Evolutionary conservation across 495 filamentous ascomycete genomes (phyloP), one percentile per base, ranked within the genome.

Genomic region (Chaetomidium leptoderma): DNA sequence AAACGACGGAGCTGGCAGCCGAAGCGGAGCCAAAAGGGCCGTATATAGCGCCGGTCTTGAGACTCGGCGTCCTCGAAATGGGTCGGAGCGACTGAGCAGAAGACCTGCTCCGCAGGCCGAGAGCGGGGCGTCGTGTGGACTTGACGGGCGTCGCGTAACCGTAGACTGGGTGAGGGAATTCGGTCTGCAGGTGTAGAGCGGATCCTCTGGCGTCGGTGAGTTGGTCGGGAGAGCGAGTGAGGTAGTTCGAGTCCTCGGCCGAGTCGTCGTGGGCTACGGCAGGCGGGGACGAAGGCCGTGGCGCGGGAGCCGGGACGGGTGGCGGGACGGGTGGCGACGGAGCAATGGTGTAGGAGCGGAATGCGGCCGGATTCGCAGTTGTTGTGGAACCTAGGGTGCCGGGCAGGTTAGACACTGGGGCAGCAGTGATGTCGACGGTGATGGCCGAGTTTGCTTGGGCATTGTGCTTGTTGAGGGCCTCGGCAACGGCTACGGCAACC

Each of bases 31-130:
- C 67, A 19, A 75, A 76, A 52, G 70, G 55, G 55, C 57, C 44
- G 24, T 61, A 69, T 4, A 66, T 36, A 39, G 69, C 61, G 40
- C 66, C 65, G 36, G 75, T 64, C 56, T 74, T 78, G 59, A 78
- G 63, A 60, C 77, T 80, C 14, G 77, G 77, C 0, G 77, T 80
- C 50, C 77, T 65, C 17, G 76, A 75, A 7, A 78, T 61, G 10
- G 74, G 75, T 11, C 63, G 69, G 13, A 78, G 65, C 17, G 69
- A 77, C 14, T 72, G 70, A 9, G 72, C 53, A 0, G 76, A 78
- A 29, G 73, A 60, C 51, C 75, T 74, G 60, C 65, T 67, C 37
- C 73, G 70, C 4, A 76, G 58, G 27, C 57, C 49, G 13, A 71
- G 44, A 8, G 54, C 53, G 7, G 68, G 67, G 3, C 69, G 71